These are phyloP conservation scores for Pyricularia sp. DNA, from an alignment of 2,329 filamentous ascomycete species.

Conservation along the genomic window DNA sequence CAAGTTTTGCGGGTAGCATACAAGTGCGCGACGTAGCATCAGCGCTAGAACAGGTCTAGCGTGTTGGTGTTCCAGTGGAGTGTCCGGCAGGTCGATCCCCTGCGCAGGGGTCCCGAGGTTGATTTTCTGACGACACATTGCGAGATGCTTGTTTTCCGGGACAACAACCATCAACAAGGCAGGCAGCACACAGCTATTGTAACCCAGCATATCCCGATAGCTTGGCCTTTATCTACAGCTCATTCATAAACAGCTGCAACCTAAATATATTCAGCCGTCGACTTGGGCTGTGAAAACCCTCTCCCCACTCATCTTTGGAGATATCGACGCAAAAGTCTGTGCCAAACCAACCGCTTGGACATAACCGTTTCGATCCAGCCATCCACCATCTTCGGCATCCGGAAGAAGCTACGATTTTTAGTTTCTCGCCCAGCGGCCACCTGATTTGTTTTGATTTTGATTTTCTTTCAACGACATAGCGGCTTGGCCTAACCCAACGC, in stretches of 20 bases:
- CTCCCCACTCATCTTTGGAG: neutral
- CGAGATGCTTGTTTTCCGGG: neutral
- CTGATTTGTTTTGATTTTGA: neutral
- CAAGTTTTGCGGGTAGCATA: neutral
- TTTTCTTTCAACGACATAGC: neutral
- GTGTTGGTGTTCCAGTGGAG: neutral
- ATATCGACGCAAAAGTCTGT: neutral
- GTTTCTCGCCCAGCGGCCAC: neutral
- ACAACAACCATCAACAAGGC: neutral
- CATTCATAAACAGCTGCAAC: neutral
- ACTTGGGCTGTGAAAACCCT: neutral
- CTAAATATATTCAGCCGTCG: neutral
- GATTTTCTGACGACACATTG: slow-evolving; percentile 1
- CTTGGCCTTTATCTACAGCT: neutral
- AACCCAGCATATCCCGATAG: neutral
- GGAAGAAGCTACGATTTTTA: neutral
- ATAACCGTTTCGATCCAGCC: neutral
- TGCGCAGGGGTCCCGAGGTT: neutral
- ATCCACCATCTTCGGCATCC: neutral
- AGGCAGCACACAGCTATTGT: neutral
- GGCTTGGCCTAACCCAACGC: neutral
- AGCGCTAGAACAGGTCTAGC: neutral
- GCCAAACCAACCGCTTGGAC: neutral
- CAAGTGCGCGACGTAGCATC: neutral
- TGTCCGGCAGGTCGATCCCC: neutral